Percentiles rank a stretch among this genome's conserved stretches.
These are phyloP conservation scores for Aspergillus arachidicola DNA, from an alignment of 2,329 filamentous ascomycete genomes.

Conservation along the genomic window DNA sequence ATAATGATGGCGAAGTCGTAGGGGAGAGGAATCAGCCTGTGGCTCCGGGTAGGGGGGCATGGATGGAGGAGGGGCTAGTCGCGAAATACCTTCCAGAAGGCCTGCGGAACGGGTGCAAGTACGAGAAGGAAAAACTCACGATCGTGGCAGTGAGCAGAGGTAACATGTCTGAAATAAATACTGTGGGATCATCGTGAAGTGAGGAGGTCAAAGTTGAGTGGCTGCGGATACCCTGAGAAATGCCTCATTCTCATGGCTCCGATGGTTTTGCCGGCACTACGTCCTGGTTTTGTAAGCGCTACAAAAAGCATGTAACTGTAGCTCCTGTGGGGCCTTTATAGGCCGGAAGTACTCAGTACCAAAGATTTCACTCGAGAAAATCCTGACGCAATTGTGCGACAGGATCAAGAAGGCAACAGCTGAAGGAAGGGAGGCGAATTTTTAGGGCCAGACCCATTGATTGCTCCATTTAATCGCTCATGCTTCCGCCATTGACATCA, in stretches of 20 bases:
- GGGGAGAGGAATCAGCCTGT: constrained; percentile 13
- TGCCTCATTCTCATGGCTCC: not conserved
- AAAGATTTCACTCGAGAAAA: not conserved
- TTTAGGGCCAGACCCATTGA: not conserved
- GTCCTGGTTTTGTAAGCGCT: not conserved
- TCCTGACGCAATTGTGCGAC: not conserved
- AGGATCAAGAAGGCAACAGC: not conserved
- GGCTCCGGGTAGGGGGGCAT: constrained; percentile 13
- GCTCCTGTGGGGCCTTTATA: not conserved
- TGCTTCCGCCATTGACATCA: constrained; percentile 8
- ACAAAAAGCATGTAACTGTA: not conserved
- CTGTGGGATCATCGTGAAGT: not conserved
- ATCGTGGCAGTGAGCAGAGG: not conserved
- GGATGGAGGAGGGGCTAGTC: not conserved
- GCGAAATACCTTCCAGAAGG: not conserved
- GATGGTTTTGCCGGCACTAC: not conserved
- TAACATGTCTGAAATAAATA: not conserved
- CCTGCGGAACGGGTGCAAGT: not conserved
- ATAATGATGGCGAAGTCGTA: constrained; percentile 47
- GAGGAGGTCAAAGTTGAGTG: not conserved
- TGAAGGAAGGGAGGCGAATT: not conserved
- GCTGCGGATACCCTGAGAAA: constrained; percentile 2
- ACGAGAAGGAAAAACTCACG: not conserved
- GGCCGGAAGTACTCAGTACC: not conserved
- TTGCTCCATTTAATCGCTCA: constrained; percentile 7